These are phyloP conservation scores for Ormosia emarginata DNA, from an alignment of 306 rosid genomes.

Conservation along the genomic window DNA sequence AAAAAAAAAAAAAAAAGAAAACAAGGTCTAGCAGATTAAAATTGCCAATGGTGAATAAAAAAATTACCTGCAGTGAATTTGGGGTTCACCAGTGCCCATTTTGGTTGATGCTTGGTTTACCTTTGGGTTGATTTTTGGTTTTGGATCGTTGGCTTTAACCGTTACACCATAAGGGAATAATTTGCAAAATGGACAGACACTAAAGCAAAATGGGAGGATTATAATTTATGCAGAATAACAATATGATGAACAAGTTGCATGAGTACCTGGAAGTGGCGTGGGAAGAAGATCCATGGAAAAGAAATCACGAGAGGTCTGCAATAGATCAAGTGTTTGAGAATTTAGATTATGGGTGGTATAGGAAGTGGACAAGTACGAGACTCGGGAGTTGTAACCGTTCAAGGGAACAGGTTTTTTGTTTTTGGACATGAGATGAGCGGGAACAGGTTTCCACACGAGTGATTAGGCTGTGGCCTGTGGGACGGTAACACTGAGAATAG, in stretches of 20 bases:
- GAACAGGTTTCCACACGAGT: too few relatives aligned
- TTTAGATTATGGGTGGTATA: not conserved
- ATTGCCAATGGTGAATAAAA: not conserved
- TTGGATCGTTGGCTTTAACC: slow-evolving; percentile 12
- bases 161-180: not conserved
- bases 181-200: not conserved
- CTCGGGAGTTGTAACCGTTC: not conserved
- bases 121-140: slow-evolving; percentile 9
- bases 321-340: too few relatives aligned
- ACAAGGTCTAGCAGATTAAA: not conserved
- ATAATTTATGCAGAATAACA: not conserved
- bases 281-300: slow-evolving; percentile 26
- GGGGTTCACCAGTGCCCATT: not conserved
- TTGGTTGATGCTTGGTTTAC: not conserved
- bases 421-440: not conserved
- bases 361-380: not conserved
- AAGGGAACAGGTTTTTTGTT: slow-evolving; percentile 23
- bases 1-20: not conserved
- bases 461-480: too few relatives aligned
- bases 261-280: slow-evolving; percentile 1
- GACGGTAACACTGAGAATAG: not conserved
- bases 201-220: not conserved
- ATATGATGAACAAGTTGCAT: not conserved
- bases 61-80: not conserved
- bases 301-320: not conserved